Percentiles rank a stretch among this genome's conserved stretches.
These are phyloP conservation scores for Trichoderma gamsii DNA, from an alignment of 495 filamentous ascomycete species.

Conservation along the genomic window DNA sequence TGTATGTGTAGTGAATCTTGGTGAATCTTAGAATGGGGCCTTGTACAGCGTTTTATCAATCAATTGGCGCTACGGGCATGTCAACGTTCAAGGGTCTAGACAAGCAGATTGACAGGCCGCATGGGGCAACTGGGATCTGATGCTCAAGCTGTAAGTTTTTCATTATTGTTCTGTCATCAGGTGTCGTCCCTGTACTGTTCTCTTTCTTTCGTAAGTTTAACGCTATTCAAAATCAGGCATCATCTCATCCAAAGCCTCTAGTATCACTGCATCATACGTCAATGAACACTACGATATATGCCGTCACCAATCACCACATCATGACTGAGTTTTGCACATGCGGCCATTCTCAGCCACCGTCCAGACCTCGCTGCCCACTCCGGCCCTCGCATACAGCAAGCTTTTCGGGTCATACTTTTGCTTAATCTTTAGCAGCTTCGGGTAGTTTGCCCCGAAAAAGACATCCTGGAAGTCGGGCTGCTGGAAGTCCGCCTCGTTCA, in stretches of 20 bases:
- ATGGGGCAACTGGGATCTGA: neutral
- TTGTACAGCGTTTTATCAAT: neutral
- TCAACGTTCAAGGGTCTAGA: neutral
- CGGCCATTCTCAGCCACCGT: constrained; percentile 16
- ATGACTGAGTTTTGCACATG: constrained; percentile 15
- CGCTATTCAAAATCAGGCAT: too few relatives aligned
- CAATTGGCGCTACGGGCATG: neutral
- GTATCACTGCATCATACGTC: neutral
- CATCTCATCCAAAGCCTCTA: too few relatives aligned
- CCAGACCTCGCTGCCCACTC: constrained; percentile 17
- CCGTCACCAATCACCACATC: neutral
- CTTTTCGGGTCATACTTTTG: constrained; percentile 41
- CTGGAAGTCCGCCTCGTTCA: constrained; percentile 44
- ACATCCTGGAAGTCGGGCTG: constrained; percentile 28
- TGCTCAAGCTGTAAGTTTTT: neutral
- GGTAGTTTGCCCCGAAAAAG: constrained; percentile 42
- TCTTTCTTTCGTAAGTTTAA: too few relatives aligned
- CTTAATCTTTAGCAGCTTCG: constrained; percentile 40
- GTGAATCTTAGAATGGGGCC: neutral
- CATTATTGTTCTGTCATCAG: neutral
- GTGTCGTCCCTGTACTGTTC: neutral
- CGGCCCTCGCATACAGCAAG: constrained; percentile 32
- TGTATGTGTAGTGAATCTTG: neutral
- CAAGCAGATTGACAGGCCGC: too few relatives aligned
- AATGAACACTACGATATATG: neutral